Conservation (phyloP, 371 early-diverging fungal species). For the Smittium culicis region DNA sequence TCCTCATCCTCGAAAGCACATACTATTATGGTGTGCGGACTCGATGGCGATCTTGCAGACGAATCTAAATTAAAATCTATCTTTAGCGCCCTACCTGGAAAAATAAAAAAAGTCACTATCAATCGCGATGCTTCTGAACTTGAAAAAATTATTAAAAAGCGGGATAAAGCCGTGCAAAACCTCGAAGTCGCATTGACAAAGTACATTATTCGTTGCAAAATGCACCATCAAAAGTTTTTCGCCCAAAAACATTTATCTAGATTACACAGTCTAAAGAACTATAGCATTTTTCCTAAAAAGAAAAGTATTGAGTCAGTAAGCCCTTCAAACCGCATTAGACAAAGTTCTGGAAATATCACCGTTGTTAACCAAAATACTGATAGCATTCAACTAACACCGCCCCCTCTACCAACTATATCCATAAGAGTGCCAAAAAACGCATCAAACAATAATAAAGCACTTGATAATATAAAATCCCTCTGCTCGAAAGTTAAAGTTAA, state of each 20-base stretch:
- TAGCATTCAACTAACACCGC: neutral
- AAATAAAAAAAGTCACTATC: neutral
- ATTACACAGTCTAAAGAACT: neutral
- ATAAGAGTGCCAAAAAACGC: neutral
- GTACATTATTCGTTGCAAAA: neutral
- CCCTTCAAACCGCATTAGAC: neutral
- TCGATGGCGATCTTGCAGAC: neutral
- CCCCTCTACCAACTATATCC: neutral
- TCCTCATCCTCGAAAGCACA: conserved; percentile 22
- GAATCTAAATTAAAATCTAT: neutral
- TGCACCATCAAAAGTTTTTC: neutral
- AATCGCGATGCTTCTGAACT: neutral
- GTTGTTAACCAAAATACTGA: neutral
- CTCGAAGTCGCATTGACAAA: neutral
- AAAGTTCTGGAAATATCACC: neutral
- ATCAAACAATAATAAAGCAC: neutral
- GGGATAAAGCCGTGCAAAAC: neutral
- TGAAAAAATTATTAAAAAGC: neutral
- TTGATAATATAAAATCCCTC: neutral
- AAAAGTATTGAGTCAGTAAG: neutral
- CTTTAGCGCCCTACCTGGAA: neutral
- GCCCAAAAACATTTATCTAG: neutral
- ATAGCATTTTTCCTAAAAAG: neutral
- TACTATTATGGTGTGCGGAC: conserved; percentile 5
- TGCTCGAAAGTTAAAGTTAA: neutral